phyloP scores from a whole-genome alignment of 192 early-diverging fungal genomes.

The Gonapodya prolifera region DNA sequence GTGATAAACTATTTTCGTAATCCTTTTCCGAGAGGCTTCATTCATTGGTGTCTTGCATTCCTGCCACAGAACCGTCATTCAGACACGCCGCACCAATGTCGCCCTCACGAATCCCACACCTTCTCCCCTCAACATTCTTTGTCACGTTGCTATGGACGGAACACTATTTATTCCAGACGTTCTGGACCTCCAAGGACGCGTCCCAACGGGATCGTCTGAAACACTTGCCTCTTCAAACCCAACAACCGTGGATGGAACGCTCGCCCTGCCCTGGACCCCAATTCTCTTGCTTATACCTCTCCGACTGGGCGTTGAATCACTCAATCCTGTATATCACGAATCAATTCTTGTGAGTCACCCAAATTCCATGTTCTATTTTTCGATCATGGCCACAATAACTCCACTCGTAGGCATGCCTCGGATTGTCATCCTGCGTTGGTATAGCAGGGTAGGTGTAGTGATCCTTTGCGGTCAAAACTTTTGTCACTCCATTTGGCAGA shows the following conservation, averaged over 20 bases:
- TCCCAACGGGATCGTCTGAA: slow-evolving; percentile 20
- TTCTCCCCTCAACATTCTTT: slow-evolving; percentile 36
- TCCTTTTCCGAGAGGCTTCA: slow-evolving; percentile 2
- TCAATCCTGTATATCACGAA: slow-evolving; percentile 78
- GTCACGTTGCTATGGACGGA: slow-evolving; percentile 73
- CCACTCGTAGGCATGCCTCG: slow-evolving; percentile 54
- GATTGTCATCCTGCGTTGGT: slow-evolving; percentile 64
- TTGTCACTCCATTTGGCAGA: slow-evolving; percentile 16
- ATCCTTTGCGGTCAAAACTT: background rate
- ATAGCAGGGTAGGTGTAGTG: slow-evolving; percentile 63
- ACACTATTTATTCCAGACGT: slow-evolving; percentile 66
- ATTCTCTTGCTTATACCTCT: slow-evolving; percentile 76
- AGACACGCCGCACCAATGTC: slow-evolving; percentile 19
- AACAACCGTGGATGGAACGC: slow-evolving; percentile 18
- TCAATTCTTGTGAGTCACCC: slow-evolving; percentile 39
- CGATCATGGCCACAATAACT: no score
- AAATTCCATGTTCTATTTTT: slow-evolving; percentile 1
- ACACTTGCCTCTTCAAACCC: slow-evolving; percentile 12
- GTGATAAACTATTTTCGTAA: no score
- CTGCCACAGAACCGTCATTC: slow-evolving; percentile 37
- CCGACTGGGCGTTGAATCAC: slow-evolving; percentile 75
- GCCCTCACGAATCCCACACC: background rate
- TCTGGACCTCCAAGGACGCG: slow-evolving; percentile 19
- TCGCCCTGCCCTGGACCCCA: slow-evolving; percentile 20
- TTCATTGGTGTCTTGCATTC: background rate